Conservation (phyloP, 306 rosid species). For the Hippophae tibetana region DNA sequence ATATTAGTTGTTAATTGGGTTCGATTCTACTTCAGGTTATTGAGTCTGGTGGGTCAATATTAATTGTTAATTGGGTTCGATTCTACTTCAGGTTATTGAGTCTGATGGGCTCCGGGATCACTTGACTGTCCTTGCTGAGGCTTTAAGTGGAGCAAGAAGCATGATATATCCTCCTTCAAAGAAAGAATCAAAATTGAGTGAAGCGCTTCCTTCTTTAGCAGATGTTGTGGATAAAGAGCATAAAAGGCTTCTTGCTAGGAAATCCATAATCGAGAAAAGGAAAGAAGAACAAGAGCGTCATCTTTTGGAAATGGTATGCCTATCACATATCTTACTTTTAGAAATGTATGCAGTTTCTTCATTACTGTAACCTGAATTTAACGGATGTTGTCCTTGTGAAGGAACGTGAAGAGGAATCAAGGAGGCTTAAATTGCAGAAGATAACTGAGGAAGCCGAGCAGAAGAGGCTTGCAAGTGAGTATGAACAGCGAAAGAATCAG, state of each 20-base stretch:
- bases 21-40: slow-evolving; percentile 39
- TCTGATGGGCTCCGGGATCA: slow-evolving; percentile 70
- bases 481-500: slow-evolving; percentile 49
- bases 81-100: slow-evolving; percentile 54
- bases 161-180: slow-evolving; percentile 69
- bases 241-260: slow-evolving; percentile 89
- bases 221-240: slow-evolving; percentile 86
- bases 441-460: slow-evolving; percentile 81
- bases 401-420: slow-evolving; percentile 88
- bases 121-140: slow-evolving; percentile 64
- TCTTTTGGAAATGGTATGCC: slow-evolving; percentile 74
- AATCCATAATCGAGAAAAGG: slow-evolving; percentile 85
- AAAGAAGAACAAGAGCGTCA: slow-evolving; percentile 95
- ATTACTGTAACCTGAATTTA: neutral
- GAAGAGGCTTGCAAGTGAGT: slow-evolving; percentile 61
- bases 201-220: slow-evolving; percentile 49
- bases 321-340: neutral
- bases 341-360: neutral
- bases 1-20: neutral
- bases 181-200: slow-evolving; percentile 46
- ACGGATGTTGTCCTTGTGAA: slow-evolving; percentile 6
- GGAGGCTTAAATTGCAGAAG: slow-evolving; percentile 58
- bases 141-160: slow-evolving; percentile 58
- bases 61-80: neutral
- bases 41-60: slow-evolving; percentile 51